Percentiles rank a stretch among this genome's conserved stretches.
Conservation (phyloP, 2,329 filamentous ascomycete species). For the Colletotrichum simmondsii region DNA sequence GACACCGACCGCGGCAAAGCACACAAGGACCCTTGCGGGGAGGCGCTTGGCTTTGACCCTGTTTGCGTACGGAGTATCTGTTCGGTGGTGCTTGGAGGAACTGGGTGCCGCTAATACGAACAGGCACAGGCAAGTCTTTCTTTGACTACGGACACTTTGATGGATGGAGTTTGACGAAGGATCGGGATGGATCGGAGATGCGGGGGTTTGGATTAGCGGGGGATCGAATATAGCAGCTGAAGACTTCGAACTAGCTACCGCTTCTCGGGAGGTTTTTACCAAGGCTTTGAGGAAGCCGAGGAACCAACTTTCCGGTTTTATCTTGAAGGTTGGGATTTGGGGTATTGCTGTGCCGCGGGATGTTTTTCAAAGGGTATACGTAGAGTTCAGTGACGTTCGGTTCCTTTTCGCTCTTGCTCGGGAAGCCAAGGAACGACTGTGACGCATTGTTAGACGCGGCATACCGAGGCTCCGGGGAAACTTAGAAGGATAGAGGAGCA, state of each 20-base stretch:
- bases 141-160: background rate
- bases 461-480: background rate
- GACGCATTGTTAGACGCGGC: background rate
- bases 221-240: too few species aligned
- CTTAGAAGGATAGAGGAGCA: background rate
- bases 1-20: too few species aligned
- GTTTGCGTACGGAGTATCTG: too few species aligned
- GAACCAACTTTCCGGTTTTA: background rate
- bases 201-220: constrained; percentile 1
- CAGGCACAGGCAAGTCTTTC: background rate
- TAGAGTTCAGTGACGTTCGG: background rate
- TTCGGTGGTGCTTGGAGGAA: background rate
- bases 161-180: background rate
- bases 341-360: background rate
- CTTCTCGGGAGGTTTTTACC: background rate
- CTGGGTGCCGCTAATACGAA: background rate
- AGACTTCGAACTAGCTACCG: background rate
- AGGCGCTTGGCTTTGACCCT: too few species aligned
- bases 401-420: background rate
- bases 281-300: background rate
- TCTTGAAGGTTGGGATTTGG: background rate
- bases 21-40: too few species aligned
- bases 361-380: background rate
- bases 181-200: constrained; percentile 23
- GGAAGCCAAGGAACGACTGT: background rate